Percentiles rank a stretch among this genome's conserved stretches.
These are phyloP conservation scores for Cyberlindnera veronae DNA, from an alignment of 805 yeast genomes.

Conservation along the genomic window DNA sequence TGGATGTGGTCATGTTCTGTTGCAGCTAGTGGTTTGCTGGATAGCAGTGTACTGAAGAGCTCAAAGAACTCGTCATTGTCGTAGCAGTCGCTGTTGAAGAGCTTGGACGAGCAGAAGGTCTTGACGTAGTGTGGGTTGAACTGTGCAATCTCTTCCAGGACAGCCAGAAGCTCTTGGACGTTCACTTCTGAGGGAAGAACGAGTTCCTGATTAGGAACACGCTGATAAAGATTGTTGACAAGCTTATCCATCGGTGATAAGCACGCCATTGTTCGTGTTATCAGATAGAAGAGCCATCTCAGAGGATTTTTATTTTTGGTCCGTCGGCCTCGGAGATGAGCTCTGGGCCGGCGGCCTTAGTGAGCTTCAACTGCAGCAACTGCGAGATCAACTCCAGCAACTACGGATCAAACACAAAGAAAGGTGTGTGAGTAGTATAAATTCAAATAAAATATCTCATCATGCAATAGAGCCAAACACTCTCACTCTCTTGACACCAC, in stretches of 20 bases:
- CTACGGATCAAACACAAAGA: too few species aligned
- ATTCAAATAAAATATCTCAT: not conserved
- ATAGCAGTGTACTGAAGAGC: slow-evolving; percentile 29
- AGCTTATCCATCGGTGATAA: slow-evolving; percentile 23
- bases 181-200: slow-evolving; percentile 15
- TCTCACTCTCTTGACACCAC: slow-evolving; percentile 90
- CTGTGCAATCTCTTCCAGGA: slow-evolving; percentile 20
- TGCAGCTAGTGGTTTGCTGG: slow-evolving; percentile 25
- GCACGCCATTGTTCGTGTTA: too few species aligned
- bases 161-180: slow-evolving; percentile 16
- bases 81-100: slow-evolving; percentile 34
- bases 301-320: too few species aligned
- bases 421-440: too few species aligned
- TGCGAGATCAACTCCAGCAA: too few species aligned
- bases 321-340: too few species aligned
- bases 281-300: too few species aligned
- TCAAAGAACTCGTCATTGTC: slow-evolving; percentile 40
- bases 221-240: slow-evolving; percentile 18
- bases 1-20: slow-evolving; percentile 30
- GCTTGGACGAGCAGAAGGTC: slow-evolving; percentile 36
- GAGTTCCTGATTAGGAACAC: slow-evolving; percentile 20
- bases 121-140: slow-evolving; percentile 53
- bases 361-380: too few species aligned
- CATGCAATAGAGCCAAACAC: slow-evolving; percentile 55
- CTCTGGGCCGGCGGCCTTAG: too few species aligned